phyloP scores from a whole-genome alignment of 2,329 filamentous ascomycete species.

The Fusarium udum region DNA sequence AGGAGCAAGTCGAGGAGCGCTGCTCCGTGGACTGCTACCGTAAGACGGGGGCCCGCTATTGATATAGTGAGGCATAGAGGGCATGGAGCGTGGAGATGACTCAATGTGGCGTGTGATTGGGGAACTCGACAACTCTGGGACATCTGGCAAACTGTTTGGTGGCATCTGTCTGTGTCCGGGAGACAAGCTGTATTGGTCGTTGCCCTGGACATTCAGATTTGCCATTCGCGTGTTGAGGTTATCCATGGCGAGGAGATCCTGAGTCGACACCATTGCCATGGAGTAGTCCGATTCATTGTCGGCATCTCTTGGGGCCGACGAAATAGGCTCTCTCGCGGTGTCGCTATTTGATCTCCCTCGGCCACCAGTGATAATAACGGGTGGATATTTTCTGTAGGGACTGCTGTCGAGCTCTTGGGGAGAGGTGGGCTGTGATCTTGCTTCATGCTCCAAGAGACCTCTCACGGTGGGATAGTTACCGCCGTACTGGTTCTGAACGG shows the following conservation, averaged over 20 bases:
- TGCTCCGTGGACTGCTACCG: conserved; percentile 45
- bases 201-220: conserved; percentile 51
- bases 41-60: conserved; percentile 47
- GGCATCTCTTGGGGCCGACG: conserved; percentile 52
- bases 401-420: conserved; percentile 50
- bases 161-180: conserved; percentile 49
- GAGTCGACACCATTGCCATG: conserved; percentile 63
- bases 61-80: conserved; percentile 45
- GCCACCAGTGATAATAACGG: conserved; percentile 50
- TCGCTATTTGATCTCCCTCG: conserved; percentile 49
- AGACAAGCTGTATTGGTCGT: conserved; percentile 50
- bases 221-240: conserved; percentile 53
- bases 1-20: conserved; percentile 57
- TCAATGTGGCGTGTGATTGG: conserved; percentile 46
- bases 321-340: conserved; percentile 44
- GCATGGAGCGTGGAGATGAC: conserved; percentile 53
- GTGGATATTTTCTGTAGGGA: conserved; percentile 54
- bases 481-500: conserved; percentile 55
- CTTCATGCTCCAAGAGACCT: conserved; percentile 61
- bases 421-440: conserved; percentile 44
- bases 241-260: conserved; percentile 62
- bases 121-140: conserved; percentile 48
- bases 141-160: conserved; percentile 42
- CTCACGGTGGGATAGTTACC: conserved; percentile 60
- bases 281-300: conserved; percentile 48